Evolutionary conservation across 169 alveolate genomes (phyloP), one percentile per base, ranked within the genome.

Genomic region (Plasmodium falciparum): DNA sequence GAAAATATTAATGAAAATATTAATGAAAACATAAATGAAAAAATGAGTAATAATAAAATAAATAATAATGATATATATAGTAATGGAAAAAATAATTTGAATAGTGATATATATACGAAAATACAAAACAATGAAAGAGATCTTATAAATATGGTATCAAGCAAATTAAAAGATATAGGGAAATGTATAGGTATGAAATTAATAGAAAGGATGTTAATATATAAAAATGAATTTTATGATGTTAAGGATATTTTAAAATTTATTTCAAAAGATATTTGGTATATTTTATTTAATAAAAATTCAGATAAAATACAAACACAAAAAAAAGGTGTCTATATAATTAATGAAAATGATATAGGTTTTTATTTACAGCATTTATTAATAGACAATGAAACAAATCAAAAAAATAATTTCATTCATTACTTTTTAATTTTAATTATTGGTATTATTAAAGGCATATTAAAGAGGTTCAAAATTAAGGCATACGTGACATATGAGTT

Each of bases 401-500:
- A 80, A 5, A 80, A 80, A 71, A 52, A 71, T 56, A 67, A 52
- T 62, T 80, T 67, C n/a, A 80, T 71, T 54, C 90, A 80, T 71
- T 17, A 22, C 47, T 71, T 80, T 29, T 47, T 80, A 20, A 71
- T 69, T 8, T 15, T 80, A 17, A 80, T 80, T 12, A 43, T 80
- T 67, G 90, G 90, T 1, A 80, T 80, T 11, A 66, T 80, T 39
- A 80, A 59, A 43, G 90, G 90, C 0, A 43, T 67, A 20, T 49
- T 80, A 50, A 33, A 17, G 22, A 43, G 90, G 49, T 80, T 80
- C 52, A 59, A 47, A n/a, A 67, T 80, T n/a, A 67, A 80, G n/a
- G 61, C 56, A 5, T 67, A 54, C 29, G 54, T 80, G 5, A 66
- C 90, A 11, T 62, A 80, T 47, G 52, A 45, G 17, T 29, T 80